Evolutionary conservation across 768 basidiomycete genomes (phyloP), one percentile per base, ranked within the genome.

Genomic region (Stropharia rugosoannulata): DNA sequence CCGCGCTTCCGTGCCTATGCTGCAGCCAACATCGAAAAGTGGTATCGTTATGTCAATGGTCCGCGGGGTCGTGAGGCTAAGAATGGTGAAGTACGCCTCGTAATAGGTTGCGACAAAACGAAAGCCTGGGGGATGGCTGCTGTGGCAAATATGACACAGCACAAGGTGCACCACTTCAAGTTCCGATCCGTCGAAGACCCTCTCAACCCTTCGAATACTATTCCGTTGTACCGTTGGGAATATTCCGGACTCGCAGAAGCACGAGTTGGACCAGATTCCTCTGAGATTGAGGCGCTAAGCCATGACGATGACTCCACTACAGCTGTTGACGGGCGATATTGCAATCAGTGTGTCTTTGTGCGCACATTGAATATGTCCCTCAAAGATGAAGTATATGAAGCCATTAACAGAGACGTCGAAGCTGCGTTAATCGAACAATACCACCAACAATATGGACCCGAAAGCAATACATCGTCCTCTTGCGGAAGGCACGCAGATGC

Each of bases 41-140:
- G 65, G 65, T 66, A 64, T 47, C 51, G 56, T 37, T 63, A 57
- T 35, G 57, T 55, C 40, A 60, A 57, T 9, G 47, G 47, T 11
- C 37, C 46, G 9, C 53, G 55, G 12, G 65, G 60, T 9, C 37
- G 52, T 29, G 60, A 58, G 35, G 49, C 46, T 18, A 36, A 51
- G 4, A 66, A 66, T 13, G 63, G 65, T 0, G 62, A 66, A 32
- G 10, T 66, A 7, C 62, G 56, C 4, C 38, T 66, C 4, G 64
- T 66, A 5, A 49, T 48, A 11, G 63, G 63, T 9, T 55, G 49
- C 58, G 60, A 62, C 37, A 64, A 64, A 18, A 57, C 59, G 10
- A 44, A 50, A 1, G 29, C 62, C 6, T 66, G 63, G 62, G 65
- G 65, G 5, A 61, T 66, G 50, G 65, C 59, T 8, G 57, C 64